These are phyloP conservation scores for Cryptococcus floricola DNA, from an alignment of 1,284 basidiomycete genomes.

Conservation along the genomic window DNA sequence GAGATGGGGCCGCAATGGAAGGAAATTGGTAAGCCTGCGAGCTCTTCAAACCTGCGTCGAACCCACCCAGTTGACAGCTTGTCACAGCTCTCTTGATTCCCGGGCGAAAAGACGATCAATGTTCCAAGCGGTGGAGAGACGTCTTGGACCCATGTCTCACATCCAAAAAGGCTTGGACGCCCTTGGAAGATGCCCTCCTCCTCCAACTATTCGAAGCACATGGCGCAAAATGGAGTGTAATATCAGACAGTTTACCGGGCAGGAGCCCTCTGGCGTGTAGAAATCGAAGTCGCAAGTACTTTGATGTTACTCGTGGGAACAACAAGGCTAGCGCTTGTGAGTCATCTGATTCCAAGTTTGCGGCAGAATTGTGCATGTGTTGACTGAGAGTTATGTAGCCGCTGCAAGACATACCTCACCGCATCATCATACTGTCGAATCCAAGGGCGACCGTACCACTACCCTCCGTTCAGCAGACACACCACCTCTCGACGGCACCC, in stretches of 20 bases:
- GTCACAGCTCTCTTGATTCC: constrained; percentile 19
- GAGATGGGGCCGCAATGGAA: constrained; percentile 23
- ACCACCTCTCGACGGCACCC: too few species aligned
- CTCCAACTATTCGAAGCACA: constrained; percentile 14
- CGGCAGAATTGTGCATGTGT: constrained; percentile 3
- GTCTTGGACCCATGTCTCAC: constrained; percentile 21
- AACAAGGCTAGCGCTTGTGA: neutral
- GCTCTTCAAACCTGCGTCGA: neutral
- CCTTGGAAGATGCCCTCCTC: constrained; percentile 19
- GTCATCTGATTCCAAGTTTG: neutral
- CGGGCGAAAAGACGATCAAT: constrained; percentile 26
- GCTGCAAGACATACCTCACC: constrained; percentile 5
- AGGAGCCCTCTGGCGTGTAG: constrained; percentile 20
- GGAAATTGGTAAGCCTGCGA: constrained; percentile 20
- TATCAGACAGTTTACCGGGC: constrained; percentile 20
- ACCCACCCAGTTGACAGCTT: too few species aligned
- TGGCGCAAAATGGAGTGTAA: constrained; percentile 23
- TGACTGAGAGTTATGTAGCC: constrained; percentile 6
- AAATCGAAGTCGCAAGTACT: constrained; percentile 13
- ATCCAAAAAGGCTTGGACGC: constrained; percentile 19
- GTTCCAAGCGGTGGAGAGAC: constrained; percentile 26
- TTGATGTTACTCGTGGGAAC: neutral
- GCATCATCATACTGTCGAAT: neutral
- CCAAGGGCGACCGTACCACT: too few species aligned
- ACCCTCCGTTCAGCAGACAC: too few species aligned